Percentiles rank a stretch among this genome's conserved stretches.
Evolutionary conservation across 495 filamentous ascomycete species (phyloP).

Genomic region (Xanthoparmelia taractica): DNA sequence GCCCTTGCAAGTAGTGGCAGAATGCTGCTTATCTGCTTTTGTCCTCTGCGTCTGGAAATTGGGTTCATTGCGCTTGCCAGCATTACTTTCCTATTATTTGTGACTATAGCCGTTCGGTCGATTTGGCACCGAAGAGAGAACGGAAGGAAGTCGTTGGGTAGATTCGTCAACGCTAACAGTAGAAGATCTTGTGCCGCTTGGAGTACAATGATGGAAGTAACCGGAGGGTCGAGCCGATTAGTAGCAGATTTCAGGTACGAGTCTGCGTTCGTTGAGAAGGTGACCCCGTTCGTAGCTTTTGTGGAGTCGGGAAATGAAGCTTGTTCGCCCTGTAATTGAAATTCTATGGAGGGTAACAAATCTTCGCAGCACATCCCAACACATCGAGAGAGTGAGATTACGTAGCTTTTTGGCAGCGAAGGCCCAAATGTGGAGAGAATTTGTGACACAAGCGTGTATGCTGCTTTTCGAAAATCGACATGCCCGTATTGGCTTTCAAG

Average conservation of each 20-base stretch:
- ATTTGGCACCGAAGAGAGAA: conserved; percentile 59
- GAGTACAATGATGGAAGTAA: conserved; percentile 29
- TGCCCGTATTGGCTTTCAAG: conserved; percentile 54
- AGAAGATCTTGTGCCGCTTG: conserved; percentile 54
- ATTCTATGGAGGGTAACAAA: conserved; percentile 44
- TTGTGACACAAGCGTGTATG: conserved; percentile 49
- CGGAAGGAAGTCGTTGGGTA: conserved; percentile 54
- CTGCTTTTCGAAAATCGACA: conserved; percentile 48
- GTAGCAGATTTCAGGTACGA: conserved; percentile 36
- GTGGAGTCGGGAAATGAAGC: conserved; percentile 27
- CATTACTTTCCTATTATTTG: conserved; percentile 57
- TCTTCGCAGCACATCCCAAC: conserved; percentile 58
- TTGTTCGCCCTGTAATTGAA: conserved; percentile 15
- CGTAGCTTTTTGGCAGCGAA: conserved; percentile 52
- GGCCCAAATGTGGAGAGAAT: conserved; percentile 56
- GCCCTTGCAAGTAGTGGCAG: conserved; percentile 63
- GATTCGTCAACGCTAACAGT: conserved; percentile 47
- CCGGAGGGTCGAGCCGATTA: not conserved
- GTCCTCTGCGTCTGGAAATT: conserved; percentile 48
- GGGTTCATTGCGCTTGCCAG: conserved; percentile 74
- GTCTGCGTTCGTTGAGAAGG: conserved; percentile 47
- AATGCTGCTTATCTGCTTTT: conserved; percentile 55
- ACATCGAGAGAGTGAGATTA: conserved; percentile 49
- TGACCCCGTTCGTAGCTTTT: conserved; percentile 33
- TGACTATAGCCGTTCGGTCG: conserved; percentile 70